Conservation (phyloP, 2,329 filamentous ascomycete genomes). For the Sclerotinia trifoliorum region DNA sequence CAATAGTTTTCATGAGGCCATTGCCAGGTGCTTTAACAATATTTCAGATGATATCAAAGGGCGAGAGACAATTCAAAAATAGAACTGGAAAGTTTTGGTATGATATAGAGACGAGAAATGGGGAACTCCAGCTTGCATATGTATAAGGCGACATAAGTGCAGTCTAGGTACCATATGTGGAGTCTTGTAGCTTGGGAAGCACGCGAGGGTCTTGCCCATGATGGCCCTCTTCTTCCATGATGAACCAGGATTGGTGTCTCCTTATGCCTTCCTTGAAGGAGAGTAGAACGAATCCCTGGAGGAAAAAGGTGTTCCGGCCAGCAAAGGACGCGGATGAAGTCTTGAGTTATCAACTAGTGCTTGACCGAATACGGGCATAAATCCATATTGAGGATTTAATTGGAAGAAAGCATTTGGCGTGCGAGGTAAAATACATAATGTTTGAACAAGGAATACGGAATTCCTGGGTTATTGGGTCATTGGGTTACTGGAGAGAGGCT, state of each 20-base stretch:
- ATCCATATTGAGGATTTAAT: neutral
- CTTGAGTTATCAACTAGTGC: conserved; percentile 8
- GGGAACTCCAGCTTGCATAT: conserved; percentile 18
- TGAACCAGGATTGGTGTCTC: conserved; percentile 12
- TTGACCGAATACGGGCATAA: conserved; percentile 4
- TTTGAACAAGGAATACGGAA: conserved; percentile 6
- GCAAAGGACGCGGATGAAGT: conserved; percentile 13
- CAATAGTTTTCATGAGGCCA: conserved; percentile 29
- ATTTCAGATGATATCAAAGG: conserved; percentile 21
- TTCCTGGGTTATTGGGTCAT: conserved; percentile 9
- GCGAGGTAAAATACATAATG: neutral
- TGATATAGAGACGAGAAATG: neutral
- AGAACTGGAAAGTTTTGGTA: conserved; percentile 1
- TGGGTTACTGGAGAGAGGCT: neutral
- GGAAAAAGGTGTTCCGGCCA: conserved; percentile 1
- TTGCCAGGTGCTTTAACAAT: conserved; percentile 23
- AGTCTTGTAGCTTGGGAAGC: conserved; percentile 3
- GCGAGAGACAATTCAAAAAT: conserved; percentile 15
- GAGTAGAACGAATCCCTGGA: conserved; percentile 10
- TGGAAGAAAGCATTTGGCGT: neutral
- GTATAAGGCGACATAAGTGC: conserved; percentile 18
- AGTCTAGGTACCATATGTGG: conserved; percentile 5
- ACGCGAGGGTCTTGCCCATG: conserved; percentile 4
- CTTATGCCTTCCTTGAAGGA: conserved; percentile 15
- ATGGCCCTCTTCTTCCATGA: conserved; percentile 1